phyloP scores from a whole-genome alignment of 805 yeast species.

The Cyberlindnera galapagoensis region DNA sequence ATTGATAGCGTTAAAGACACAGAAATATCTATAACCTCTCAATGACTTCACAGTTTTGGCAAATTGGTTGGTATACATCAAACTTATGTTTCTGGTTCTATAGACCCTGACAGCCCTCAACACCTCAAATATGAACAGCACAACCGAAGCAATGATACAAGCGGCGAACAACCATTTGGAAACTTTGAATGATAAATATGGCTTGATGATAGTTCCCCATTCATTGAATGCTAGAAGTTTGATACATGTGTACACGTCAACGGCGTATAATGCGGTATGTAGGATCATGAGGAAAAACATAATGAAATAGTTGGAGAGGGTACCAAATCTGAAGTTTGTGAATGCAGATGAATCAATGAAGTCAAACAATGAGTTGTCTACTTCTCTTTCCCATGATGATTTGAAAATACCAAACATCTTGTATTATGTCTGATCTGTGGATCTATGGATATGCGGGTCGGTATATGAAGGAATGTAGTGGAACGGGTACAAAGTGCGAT shows the following conservation, averaged over 20 bases:
- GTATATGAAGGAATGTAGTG: too few species aligned
- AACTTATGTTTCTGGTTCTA: constrained; percentile 57
- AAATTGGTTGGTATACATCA: constrained; percentile 60
- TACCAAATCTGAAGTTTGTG: constrained; percentile 36
- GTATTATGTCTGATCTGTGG: too few species aligned
- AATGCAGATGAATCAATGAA: constrained; percentile 40
- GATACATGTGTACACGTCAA: constrained; percentile 77
- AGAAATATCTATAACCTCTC: constrained; percentile 56
- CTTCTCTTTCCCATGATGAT: constrained; percentile 29
- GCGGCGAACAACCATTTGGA: constrained; percentile 71
- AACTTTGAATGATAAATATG: constrained; percentile 42
- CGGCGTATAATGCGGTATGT: constrained; percentile 47
- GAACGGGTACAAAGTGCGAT: constrained; percentile 1
- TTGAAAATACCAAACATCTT: constrained; percentile 25
- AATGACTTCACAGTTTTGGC: constrained; percentile 55
- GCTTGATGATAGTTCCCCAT: constrained; percentile 54
- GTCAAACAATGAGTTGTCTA: constrained; percentile 38
- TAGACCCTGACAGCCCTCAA: constrained; percentile 52
- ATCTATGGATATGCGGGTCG: too few species aligned
- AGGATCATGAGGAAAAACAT: constrained; percentile 34
- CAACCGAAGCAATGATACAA: constrained; percentile 68
- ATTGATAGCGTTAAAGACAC: constrained; percentile 65
- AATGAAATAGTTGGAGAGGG: constrained; percentile 37
- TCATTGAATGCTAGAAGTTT: constrained; percentile 64
- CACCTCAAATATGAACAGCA: constrained; percentile 49